Conservation (phyloP, 192 early-diverging fungal genomes). For the Gryganskiella cystojenkinii region DNA sequence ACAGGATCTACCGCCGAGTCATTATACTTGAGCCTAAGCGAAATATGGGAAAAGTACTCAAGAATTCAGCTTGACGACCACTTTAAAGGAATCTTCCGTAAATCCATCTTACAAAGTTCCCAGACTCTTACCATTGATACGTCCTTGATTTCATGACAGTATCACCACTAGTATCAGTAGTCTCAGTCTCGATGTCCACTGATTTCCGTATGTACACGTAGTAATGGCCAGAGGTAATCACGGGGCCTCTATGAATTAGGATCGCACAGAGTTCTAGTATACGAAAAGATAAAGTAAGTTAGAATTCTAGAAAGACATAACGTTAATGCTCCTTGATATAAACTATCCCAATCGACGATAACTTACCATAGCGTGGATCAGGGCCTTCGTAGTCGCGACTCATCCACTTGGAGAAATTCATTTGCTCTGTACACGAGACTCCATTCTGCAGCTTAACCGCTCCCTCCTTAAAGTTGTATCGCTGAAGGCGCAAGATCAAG, state of each 20-base stretch:
- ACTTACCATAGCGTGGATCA: conserved; percentile 22
- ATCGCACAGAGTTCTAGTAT: conserved; percentile 36
- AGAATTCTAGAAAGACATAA: background rate
- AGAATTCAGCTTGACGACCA: background rate
- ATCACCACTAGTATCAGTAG: conserved; percentile 30
- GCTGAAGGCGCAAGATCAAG: conserved; percentile 43
- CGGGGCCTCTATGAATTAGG: conserved; percentile 38
- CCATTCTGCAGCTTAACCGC: conserved; percentile 45
- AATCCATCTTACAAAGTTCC: background rate
- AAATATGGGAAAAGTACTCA: background rate
- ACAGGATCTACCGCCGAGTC: conserved; percentile 28
- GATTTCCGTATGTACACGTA: conserved; percentile 42
- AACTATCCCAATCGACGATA: too few relatives aligned
- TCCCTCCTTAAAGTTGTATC: conserved; percentile 37
- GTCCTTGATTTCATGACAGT: conserved; percentile 13
- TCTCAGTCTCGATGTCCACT: conserved; percentile 24
- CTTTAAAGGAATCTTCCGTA: background rate
- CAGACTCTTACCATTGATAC: conserved; percentile 23
- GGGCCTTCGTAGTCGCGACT: conserved; percentile 10
- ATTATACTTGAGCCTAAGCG: conserved; percentile 40
- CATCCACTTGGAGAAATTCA: conserved; percentile 41
- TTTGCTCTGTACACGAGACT: conserved; percentile 30
- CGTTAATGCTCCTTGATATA: background rate
- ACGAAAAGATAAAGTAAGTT: background rate
- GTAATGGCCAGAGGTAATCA: conserved; percentile 41